Base-by-base conservation (phyloP, 805 yeast genomes). In the Metschnikowia gruessii region DNA sequence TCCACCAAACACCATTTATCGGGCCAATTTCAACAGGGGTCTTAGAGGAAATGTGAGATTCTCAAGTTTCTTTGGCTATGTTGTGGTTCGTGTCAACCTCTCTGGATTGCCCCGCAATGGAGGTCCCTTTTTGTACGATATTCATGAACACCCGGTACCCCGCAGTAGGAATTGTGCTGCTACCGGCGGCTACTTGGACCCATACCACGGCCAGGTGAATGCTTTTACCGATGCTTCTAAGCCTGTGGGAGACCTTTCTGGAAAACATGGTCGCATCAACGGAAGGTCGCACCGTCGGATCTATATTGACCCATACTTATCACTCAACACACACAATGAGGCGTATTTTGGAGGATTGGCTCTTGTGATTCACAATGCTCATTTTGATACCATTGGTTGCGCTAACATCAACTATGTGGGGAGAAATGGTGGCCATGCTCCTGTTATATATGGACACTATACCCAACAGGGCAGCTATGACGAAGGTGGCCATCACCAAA, bases 301-400 rank as follows among this genome's bases (percentile, higher is more conserved):
- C 3, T 31, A 31, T n/a, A 9, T 31, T 13, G 34, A 31, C 9
- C 34, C 34, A 4, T 31, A 31, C 11, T 31, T 31, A 31, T 31
- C 34, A 5, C 16, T 13, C 7, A 31, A 31, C 18, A n/a, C 34
- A 6, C 16, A 31, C 3, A 31, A 31, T 10, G 11, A 2, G 17
- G 34, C 34, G 5, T 31, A 15, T n/a, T 3, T 31, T 10, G 34
- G 34, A 13, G 10, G 3, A 6, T 16, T 31, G 18, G 16, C 10
- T 16, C 18, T 31, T 31, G 34, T 13, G 34, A 17, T 31, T 11
- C 19, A 61, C 19, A 21, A 21, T 4, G 24, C 24, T 5, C 4
- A 21, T 21, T 4, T 7, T 21, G 24, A 21, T 21, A 5, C 4
- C 24, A 7, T 21, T 21, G 24, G 24, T 5, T 21, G 24, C 7